phyloP scores from a whole-genome alignment of 306 rosid species.

The Vigna trinervia region DNA sequence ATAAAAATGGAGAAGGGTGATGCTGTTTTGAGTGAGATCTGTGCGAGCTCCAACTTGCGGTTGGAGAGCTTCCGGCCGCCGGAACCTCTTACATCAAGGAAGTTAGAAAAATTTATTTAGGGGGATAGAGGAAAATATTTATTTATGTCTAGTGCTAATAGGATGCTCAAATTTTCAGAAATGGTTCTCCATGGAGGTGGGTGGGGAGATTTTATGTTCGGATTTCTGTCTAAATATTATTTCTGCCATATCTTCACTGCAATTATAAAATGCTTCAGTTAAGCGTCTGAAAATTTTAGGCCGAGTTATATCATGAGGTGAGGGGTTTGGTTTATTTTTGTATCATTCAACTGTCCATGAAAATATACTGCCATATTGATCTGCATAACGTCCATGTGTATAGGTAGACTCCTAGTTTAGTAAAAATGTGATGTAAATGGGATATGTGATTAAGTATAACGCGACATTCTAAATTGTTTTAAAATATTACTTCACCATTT shows the following conservation, averaged over 20 bases:
- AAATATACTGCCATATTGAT: slow-evolving; percentile 33
- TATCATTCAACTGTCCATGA: slow-evolving; percentile 33
- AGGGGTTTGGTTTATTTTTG: slow-evolving; percentile 19
- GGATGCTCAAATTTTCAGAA: slow-evolving; percentile 64
- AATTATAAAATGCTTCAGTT: slow-evolving; percentile 58
- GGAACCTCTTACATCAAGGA: slow-evolving; percentile 56
- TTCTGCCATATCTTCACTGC: slow-evolving; percentile 52
- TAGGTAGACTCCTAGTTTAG: neutral
- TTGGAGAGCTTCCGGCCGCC: slow-evolving; percentile 72
- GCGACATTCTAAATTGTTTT: slow-evolving; percentile 3
- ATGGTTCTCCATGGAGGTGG: slow-evolving; percentile 45
- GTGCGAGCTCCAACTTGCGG: slow-evolving; percentile 55
- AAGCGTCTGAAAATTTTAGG: slow-evolving; percentile 54
- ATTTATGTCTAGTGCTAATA: slow-evolving; percentile 52
- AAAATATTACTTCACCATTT: neutral
- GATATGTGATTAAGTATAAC: neutral
- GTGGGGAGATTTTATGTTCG: slow-evolving; percentile 53
- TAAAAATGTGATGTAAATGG: neutral
- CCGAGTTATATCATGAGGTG: slow-evolving; percentile 2
- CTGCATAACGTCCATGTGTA: slow-evolving; percentile 16
- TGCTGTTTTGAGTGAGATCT: slow-evolving; percentile 53
- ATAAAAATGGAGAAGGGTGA: slow-evolving; percentile 74
- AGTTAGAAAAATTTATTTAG: slow-evolving; percentile 75
- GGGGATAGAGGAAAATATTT: slow-evolving; percentile 45
- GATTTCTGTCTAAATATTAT: slow-evolving; percentile 58